phyloP scores from a whole-genome alignment of 164 flowering plant species.

The Chimonanthus salicifolius region DNA sequence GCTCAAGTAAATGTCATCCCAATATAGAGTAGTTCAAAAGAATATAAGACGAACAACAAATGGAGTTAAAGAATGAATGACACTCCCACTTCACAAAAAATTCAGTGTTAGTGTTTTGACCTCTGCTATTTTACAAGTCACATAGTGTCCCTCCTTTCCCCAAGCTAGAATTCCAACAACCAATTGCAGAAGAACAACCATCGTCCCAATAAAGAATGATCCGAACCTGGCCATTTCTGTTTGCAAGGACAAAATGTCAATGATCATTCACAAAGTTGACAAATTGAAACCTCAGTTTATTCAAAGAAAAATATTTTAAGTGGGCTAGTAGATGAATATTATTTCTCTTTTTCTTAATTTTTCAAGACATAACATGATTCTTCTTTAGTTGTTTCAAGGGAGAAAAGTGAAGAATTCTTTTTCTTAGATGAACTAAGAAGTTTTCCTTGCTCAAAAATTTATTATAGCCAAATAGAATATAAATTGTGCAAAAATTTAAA shows the following conservation, averaged over 20 bases:
- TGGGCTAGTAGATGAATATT: not conserved
- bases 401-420: no score
- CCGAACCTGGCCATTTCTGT: slow-evolving; percentile 25
- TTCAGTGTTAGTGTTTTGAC: slow-evolving; percentile 23
- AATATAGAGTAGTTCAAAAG: no score
- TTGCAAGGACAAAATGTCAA: not conserved
- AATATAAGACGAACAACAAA: not conserved
- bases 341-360: no score
- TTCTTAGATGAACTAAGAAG: no score
- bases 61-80: not conserved
- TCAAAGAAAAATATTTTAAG: not conserved
- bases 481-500: no score
- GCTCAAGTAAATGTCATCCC: no score
- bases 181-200: slow-evolving; percentile 35
- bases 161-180: slow-evolving; percentile 53
- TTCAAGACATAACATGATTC: no score
- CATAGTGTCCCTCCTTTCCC: slow-evolving; percentile 93
- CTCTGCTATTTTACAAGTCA: slow-evolving; percentile 86
- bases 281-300: not conserved
- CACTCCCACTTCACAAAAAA: not conserved
- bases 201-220: slow-evolving; percentile 24
- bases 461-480: no score
- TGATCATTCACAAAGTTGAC: not conserved
- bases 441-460: no score
- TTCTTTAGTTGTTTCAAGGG: no score